phyloP scores from a whole-genome alignment of 768 basidiomycete species.

The Suillus paluster region DNA sequence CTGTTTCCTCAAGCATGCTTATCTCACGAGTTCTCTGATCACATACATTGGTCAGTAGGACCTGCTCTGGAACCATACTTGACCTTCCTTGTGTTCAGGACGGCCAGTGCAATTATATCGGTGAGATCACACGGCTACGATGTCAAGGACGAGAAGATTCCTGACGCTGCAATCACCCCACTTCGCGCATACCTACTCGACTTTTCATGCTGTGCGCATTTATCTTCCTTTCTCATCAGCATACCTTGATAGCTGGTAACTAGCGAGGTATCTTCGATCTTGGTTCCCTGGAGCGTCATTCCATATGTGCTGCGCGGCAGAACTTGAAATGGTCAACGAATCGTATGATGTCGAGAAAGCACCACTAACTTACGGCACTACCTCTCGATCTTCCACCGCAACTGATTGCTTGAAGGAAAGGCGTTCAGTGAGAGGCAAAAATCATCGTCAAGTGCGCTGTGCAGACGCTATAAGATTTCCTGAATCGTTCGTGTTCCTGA shows the following conservation, averaged over 20 bases:
- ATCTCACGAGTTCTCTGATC: constrained; percentile 48
- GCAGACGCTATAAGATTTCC: constrained; percentile 6
- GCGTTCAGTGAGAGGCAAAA: not conserved
- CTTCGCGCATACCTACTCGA: constrained; percentile 39
- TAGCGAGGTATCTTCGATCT: not conserved
- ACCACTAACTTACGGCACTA: not conserved
- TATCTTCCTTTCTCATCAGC: not conserved
- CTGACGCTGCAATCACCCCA: constrained; percentile 25
- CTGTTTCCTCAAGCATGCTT: constrained; percentile 52
- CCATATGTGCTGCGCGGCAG: too few species aligned
- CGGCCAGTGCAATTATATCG: constrained; percentile 40
- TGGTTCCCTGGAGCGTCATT: not conserved
- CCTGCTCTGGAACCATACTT: too few species aligned
- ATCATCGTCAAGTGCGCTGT: constrained; percentile 11
- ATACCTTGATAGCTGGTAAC: constrained; percentile 6
- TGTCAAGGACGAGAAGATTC: constrained; percentile 27
- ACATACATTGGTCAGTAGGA: constrained; percentile 47
- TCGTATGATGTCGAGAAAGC: constrained; percentile 8
- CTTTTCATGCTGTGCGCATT: constrained; percentile 10
- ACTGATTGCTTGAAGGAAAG: constrained; percentile 3
- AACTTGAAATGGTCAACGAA: constrained; percentile 3
- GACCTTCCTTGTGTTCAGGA: constrained; percentile 15
- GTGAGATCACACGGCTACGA: constrained; percentile 39
- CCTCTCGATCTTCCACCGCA: constrained; percentile 5
- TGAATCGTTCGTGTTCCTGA: not conserved